Evolutionary conservation across 768 basidiomycete species (phyloP).

Genomic region (Hericium coralloides): DNA sequence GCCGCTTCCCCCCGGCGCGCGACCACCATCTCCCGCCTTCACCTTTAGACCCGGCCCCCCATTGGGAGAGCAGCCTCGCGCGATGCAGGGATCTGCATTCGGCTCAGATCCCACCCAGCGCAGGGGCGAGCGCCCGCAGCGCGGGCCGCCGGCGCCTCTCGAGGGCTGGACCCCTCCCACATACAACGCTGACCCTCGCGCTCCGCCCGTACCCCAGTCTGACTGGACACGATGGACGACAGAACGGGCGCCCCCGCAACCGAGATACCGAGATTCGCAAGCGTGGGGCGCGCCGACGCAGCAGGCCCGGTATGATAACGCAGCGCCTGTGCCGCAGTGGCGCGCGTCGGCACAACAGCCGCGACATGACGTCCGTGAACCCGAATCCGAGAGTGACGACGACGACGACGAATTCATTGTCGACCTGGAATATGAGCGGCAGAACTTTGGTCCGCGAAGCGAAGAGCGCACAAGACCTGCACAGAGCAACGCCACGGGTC

Average conservation of each 20-base stretch:
- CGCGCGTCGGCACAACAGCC: no score
- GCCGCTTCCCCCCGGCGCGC: neutral
- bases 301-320: constrained; percentile 1
- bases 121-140: neutral
- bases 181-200: constrained; percentile 2
- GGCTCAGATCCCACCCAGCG: constrained; percentile 7
- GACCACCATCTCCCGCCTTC: constrained; percentile 5
- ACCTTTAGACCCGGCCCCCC: neutral
- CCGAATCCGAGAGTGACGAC: neutral
- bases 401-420: constrained; percentile 9
- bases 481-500: constrained; percentile 12
- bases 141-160: no score
- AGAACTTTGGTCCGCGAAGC: constrained; percentile 5
- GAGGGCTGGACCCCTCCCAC: no score
- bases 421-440: constrained; percentile 5
- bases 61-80: constrained; percentile 2
- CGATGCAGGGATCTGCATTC: neutral
- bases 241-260: constrained; percentile 7
- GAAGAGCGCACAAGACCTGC: constrained; percentile 3
- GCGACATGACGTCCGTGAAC: no score
- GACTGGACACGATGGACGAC: constrained; percentile 6
- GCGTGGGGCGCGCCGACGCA: constrained; percentile 7
- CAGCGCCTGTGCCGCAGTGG: neutral
- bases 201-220: constrained; percentile 3
- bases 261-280: constrained; percentile 4